Evolutionary conservation across 805 yeast species (phyloP).

Genomic region (Yarrowia sp.): DNA sequence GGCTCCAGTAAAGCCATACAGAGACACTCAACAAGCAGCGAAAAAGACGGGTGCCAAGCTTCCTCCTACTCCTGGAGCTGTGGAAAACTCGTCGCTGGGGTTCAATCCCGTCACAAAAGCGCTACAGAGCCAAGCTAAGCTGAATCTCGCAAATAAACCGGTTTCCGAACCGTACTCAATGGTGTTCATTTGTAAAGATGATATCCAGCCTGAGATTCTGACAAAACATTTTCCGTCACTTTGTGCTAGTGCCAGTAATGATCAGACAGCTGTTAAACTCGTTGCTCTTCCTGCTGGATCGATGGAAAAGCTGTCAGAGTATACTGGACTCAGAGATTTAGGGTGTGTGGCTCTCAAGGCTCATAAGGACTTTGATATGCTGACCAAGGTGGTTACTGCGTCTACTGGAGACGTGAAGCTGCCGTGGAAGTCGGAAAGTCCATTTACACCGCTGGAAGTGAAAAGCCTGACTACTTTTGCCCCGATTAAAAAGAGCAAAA

Average conservation of each 20-base stretch:
- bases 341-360: constrained; percentile 8
- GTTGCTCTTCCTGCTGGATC: constrained; percentile 9
- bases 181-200: constrained; percentile 32
- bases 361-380: constrained; percentile 2
- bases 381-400: neutral
- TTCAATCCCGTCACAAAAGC: constrained; percentile 21
- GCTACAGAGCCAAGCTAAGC: constrained; percentile 5
- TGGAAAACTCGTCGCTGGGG: neutral
- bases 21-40: neutral
- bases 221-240: constrained; percentile 32
- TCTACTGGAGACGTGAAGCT: neutral
- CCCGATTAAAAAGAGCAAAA: constrained; percentile 23
- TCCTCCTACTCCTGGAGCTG: constrained; percentile 10
- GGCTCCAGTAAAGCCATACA: neutral
- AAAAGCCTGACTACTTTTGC: constrained; percentile 17
- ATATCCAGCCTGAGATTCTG: constrained; percentile 32
- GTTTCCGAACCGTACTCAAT: constrained; percentile 23
- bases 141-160: neutral
- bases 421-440: neutral
- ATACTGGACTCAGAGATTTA: neutral
- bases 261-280: neutral
- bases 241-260: constrained; percentile 25
- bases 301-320: neutral
- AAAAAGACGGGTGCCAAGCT: neutral
- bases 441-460: constrained; percentile 9